Evolutionary conservation across 176 grass and related monocot genomes (phyloP).

Genomic region (Carex cristatella): DNA sequence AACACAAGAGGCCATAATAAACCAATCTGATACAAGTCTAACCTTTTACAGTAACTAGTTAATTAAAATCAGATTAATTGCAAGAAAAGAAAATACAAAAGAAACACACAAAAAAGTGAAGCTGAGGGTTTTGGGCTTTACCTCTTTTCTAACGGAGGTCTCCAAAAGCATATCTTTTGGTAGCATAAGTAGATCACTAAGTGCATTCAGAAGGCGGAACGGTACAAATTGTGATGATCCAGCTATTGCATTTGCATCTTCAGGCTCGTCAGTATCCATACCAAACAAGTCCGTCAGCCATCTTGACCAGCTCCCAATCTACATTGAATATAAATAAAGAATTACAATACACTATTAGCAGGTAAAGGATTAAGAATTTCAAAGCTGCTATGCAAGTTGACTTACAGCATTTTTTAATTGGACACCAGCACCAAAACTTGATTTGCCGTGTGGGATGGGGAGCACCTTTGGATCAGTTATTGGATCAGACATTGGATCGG

Average conservation of each 20-base stretch:
- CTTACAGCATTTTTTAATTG: slow-evolving; percentile 99
- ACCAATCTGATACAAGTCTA: not conserved
- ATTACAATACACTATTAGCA: not conserved
- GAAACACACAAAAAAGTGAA: not conserved
- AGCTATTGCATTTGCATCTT: slow-evolving; percentile 36
- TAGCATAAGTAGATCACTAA: slow-evolving; percentile 97
- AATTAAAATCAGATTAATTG: not conserved
- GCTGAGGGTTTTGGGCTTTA: slow-evolving; percentile 11
- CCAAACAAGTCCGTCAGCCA: slow-evolving; percentile 73
- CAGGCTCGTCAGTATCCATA: slow-evolving; percentile 72
- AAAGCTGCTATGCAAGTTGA: slow-evolving; percentile 27
- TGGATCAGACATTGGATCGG: slow-evolving; percentile 76
- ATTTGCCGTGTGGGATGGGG: slow-evolving; percentile 65
- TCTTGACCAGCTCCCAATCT: slow-evolving; percentile 98
- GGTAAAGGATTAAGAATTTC: not conserved
- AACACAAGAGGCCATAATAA: not conserved
- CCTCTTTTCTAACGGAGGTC: slow-evolving; percentile 67
- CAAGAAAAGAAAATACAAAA: not conserved
- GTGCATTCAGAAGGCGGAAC: slow-evolving; percentile 82
- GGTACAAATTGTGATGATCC: slow-evolving; percentile 41
- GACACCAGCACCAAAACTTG: slow-evolving; percentile 90
- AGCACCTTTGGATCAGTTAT: slow-evolving; percentile 89
- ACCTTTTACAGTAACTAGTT: not conserved
- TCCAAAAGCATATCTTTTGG: slow-evolving; percentile 96
- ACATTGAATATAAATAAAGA: slow-evolving; percentile 8